These are phyloP conservation scores for Pseudisothecium myosuroides DNA, from an alignment of 225 moss, liverwort and hornwort species.

Conservation along the genomic window DNA sequence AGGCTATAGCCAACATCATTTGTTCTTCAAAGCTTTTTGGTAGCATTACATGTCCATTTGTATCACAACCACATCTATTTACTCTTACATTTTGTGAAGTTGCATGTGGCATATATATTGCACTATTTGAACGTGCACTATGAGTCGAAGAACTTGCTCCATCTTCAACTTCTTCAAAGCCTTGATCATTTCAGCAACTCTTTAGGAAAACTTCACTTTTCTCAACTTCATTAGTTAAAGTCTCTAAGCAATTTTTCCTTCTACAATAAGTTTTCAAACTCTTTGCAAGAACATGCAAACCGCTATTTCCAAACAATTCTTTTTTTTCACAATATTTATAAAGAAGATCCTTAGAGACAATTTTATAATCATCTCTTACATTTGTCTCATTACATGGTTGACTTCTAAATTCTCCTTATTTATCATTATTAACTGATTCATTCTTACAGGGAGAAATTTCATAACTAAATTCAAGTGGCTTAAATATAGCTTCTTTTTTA, in stretches of 20 bases:
- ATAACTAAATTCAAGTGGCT: neutral
- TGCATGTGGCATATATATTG: neutral
- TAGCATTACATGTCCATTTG: neutral
- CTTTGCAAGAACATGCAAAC: neutral
- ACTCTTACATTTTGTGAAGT: neutral
- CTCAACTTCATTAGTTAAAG: neutral
- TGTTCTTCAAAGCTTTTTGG: neutral
- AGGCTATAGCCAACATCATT: neutral
- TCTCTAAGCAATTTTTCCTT: neutral
- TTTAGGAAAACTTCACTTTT: neutral
- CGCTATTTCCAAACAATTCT: neutral
- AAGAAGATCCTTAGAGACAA: no score
- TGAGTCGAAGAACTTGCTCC: neutral
- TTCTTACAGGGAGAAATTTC: neutral
- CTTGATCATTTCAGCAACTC: neutral
- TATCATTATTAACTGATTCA: neutral
- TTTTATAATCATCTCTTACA: neutral
- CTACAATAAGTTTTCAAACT: neutral
- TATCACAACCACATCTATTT: neutral
- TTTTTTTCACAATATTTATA: neutral
- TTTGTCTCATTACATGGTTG: no score
- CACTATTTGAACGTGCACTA: neutral
- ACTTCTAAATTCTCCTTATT: neutral
- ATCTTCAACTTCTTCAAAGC: neutral
- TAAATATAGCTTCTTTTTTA: neutral